phyloP scores from a whole-genome alignment of 2,329 filamentous ascomycete genomes.

The Aspergillus texensis region DNA sequence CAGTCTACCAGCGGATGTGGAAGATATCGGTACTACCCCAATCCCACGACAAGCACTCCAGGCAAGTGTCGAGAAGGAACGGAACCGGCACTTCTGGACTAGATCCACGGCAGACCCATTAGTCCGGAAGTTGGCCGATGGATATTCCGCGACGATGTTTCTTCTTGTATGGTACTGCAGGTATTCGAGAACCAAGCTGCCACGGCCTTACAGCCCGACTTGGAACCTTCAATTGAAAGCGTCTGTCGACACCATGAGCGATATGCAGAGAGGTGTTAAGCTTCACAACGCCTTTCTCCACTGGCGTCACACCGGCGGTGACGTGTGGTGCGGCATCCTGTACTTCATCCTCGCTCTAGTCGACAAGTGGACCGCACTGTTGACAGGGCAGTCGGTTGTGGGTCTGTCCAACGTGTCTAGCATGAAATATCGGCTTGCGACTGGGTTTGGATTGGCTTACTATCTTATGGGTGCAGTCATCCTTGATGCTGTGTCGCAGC shows the following conservation, averaged over 20 bases:
- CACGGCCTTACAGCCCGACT: slow-evolving; percentile 58
- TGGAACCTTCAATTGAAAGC: slow-evolving; percentile 62
- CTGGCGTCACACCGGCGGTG: slow-evolving; percentile 59
- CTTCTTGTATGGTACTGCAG: slow-evolving; percentile 58
- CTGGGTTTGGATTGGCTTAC: slow-evolving; percentile 60
- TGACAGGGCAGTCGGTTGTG: slow-evolving; percentile 47
- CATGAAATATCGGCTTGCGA: slow-evolving; percentile 47
- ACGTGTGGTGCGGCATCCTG: slow-evolving; percentile 57
- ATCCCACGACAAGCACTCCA: slow-evolving; percentile 46
- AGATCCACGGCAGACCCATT: slow-evolving; percentile 49
- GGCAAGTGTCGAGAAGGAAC: slow-evolving; percentile 48
- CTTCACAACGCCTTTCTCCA: slow-evolving; percentile 61
- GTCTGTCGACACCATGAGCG: slow-evolving; percentile 55
- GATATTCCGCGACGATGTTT: slow-evolving; percentile 57
- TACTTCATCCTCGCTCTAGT: slow-evolving; percentile 59
- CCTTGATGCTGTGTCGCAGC: slow-evolving; percentile 58
- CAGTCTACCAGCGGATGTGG: not conserved
- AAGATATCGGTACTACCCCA: slow-evolving; percentile 11
- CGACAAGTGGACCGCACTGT: slow-evolving; percentile 57
- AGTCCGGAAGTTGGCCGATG: slow-evolving; percentile 52
- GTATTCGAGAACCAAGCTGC: slow-evolving; percentile 50
- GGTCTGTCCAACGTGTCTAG: slow-evolving; percentile 42
- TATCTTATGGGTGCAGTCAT: slow-evolving; percentile 62
- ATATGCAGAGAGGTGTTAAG: slow-evolving; percentile 57
- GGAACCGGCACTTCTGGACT: slow-evolving; percentile 44